Percentiles rank a stretch among this genome's conserved stretches.
These are phyloP conservation scores for Fomitopsis pinicola DNA, from an alignment of 1,284 basidiomycete species.

Conservation along the genomic window DNA sequence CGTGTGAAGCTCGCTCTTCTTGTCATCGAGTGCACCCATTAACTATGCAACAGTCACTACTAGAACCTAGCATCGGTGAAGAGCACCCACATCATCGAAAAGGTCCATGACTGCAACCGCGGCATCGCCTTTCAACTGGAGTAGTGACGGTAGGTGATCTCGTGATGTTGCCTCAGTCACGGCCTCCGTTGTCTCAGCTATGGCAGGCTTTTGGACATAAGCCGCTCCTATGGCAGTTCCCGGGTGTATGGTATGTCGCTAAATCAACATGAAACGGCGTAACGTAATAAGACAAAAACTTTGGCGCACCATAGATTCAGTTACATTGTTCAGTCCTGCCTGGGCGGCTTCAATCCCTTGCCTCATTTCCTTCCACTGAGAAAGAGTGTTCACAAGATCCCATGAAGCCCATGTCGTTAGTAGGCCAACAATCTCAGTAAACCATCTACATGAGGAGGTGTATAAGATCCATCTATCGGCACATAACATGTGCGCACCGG, in stretches of 20 bases:
- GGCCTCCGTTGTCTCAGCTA: not conserved
- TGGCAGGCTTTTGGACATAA: not conserved
- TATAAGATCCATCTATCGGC: no score
- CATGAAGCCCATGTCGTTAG: not conserved
- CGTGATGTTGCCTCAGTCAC: not conserved
- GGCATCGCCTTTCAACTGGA: not conserved
- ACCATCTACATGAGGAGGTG: not conserved
- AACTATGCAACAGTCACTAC: not conserved
- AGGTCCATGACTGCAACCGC: not conserved
- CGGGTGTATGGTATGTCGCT: not conserved
- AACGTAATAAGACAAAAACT: not conserved
- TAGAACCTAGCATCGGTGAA: not conserved
- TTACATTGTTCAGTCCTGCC: no score
- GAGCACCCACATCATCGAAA: not conserved
- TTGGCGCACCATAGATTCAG: not conserved
- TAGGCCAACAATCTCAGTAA: not conserved
- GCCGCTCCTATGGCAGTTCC: not conserved
- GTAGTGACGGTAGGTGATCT: not conserved
- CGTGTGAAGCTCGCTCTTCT: not conserved
- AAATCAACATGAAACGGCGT: not conserved
- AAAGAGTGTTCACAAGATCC: not conserved
- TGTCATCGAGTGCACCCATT: not conserved
- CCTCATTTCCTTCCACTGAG: not conserved
- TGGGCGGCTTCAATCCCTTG: not conserved
- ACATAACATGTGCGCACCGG: not conserved